Evolutionary conservation across 768 basidiomycete species (phyloP).

Genomic region (Podaxis sp.): DNA sequence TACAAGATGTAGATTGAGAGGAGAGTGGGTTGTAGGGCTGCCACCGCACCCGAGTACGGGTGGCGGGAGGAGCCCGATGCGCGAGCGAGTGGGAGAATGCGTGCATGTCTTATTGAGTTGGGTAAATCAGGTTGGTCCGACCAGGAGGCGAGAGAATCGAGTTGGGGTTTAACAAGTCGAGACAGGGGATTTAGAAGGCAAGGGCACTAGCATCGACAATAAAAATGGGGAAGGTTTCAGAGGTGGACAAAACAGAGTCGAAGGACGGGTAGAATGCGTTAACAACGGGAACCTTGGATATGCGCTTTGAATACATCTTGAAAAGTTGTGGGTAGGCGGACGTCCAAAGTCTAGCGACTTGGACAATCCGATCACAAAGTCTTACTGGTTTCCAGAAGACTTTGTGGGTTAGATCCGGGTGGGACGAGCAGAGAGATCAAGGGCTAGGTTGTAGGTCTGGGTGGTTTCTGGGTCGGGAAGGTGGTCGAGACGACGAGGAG

Average conservation of each 20-base stretch:
- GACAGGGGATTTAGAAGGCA: constrained; percentile 25
- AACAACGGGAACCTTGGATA: constrained; percentile 21
- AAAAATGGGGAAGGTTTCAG: constrained; percentile 22
- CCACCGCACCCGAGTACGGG: constrained; percentile 74
- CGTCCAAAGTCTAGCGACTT: constrained; percentile 40
- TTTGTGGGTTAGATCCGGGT: constrained; percentile 16
- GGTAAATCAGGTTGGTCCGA: constrained; percentile 27
- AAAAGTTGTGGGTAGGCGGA: constrained; percentile 31
- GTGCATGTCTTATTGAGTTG: constrained; percentile 38
- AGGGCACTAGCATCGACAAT: constrained; percentile 39
- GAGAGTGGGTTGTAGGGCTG: constrained; percentile 67
- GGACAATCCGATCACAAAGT: constrained; percentile 42
- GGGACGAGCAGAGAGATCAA: not conserved
- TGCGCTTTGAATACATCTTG: constrained; percentile 39
- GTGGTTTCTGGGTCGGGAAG: constrained; percentile 6
- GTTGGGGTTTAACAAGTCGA: constrained; percentile 26
- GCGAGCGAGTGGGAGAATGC: constrained; percentile 51
- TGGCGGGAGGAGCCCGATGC: constrained; percentile 69
- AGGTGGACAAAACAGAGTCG: constrained; percentile 9
- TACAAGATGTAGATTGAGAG: constrained; percentile 36
- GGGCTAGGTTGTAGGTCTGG: not conserved
- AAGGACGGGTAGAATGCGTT: constrained; percentile 20
- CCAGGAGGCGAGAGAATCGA: constrained; percentile 24
- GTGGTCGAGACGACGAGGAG: constrained; percentile 4
- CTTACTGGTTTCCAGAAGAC: constrained; percentile 35